These are phyloP conservation scores for Penicillium sp. DNA, from an alignment of 2,329 filamentous ascomycete genomes.

Conservation along the genomic window DNA sequence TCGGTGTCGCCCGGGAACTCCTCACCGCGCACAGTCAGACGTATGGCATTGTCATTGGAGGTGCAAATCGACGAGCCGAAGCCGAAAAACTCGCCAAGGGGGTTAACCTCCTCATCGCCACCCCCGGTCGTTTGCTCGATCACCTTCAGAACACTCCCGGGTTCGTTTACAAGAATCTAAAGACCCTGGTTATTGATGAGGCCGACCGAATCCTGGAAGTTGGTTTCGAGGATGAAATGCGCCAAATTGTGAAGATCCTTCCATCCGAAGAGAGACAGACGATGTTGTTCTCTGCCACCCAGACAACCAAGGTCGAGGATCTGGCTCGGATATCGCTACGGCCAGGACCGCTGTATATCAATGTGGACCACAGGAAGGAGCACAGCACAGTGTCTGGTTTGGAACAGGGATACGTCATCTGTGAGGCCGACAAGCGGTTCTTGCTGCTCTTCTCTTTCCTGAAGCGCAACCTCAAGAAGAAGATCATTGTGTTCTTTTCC, in stretches of 20 bases:
- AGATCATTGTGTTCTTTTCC: slow-evolving; percentile 96
- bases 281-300: slow-evolving; percentile 98
- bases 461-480: slow-evolving; percentile 90
- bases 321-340: slow-evolving; percentile 90
- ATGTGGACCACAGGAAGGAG: slow-evolving; percentile 88
- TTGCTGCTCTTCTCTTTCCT: slow-evolving; percentile 92
- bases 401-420: slow-evolving; percentile 94
- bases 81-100: slow-evolving; percentile 93
- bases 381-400: slow-evolving; percentile 91
- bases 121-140: slow-evolving; percentile 88
- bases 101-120: slow-evolving; percentile 92
- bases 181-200: slow-evolving; percentile 88
- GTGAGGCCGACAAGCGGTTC: slow-evolving; percentile 92
- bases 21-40: slow-evolving; percentile 95
- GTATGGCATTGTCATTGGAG: slow-evolving; percentile 94
- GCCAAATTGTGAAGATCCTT: slow-evolving; percentile 92
- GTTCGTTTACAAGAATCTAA: slow-evolving; percentile 91
- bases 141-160: slow-evolving; percentile 90
- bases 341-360: slow-evolving; percentile 92
- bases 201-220: slow-evolving; percentile 96
- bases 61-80: slow-evolving; percentile 87
- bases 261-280: slow-evolving; percentile 87
- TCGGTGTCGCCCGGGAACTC: slow-evolving; percentile 89
- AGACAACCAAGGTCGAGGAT: slow-evolving; percentile 98
- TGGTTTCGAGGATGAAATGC: slow-evolving; percentile 98